phyloP scores from a whole-genome alignment of 164 flowering plant genomes.

The Kalanchoe fedtschenkoi region DNA sequence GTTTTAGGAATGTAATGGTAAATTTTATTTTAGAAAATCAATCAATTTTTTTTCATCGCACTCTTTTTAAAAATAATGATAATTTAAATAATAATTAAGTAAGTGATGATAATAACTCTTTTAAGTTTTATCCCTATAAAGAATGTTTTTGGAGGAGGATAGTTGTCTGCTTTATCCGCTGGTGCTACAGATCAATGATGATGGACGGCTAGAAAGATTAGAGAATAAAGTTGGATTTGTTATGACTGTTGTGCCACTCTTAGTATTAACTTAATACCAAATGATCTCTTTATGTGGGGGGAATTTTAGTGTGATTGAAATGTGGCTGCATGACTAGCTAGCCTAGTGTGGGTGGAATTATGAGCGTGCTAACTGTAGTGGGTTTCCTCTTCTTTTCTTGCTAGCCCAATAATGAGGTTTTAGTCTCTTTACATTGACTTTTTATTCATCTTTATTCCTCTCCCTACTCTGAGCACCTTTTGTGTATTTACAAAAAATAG shows the following conservation, averaged over 20 bases:
- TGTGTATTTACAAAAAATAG: too few relatives aligned
- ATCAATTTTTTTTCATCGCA: too few relatives aligned
- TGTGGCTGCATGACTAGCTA: neutral
- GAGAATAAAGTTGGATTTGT: slow-evolving; percentile 3
- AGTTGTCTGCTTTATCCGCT: neutral
- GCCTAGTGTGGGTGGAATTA: slow-evolving; percentile 1
- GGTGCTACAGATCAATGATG: neutral
- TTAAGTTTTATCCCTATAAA: too few relatives aligned
- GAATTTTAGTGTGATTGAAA: slow-evolving; percentile 1
- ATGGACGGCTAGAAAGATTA: neutral
- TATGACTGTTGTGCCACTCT: slow-evolving; percentile 3
- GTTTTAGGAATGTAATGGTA: too few relatives aligned
- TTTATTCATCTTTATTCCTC: neutral
- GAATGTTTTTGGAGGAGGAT: slow-evolving; percentile 3
- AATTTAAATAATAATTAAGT: too few relatives aligned
- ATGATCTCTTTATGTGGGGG: slow-evolving; percentile 3
- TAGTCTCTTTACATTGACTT: neutral
- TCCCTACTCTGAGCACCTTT: neutral
- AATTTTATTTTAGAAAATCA: too few relatives aligned
- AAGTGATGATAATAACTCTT: too few relatives aligned
- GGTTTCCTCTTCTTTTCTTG: neutral
- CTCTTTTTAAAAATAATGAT: too few relatives aligned
- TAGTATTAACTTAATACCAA: slow-evolving; percentile 3
- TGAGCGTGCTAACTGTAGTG: too few relatives aligned
- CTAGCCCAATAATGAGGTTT: neutral